Evolutionary conservation across 2,329 filamentous ascomycete genomes (phyloP), one percentile per base, ranked within the genome.

Genomic region (Fusarium globosum): DNA sequence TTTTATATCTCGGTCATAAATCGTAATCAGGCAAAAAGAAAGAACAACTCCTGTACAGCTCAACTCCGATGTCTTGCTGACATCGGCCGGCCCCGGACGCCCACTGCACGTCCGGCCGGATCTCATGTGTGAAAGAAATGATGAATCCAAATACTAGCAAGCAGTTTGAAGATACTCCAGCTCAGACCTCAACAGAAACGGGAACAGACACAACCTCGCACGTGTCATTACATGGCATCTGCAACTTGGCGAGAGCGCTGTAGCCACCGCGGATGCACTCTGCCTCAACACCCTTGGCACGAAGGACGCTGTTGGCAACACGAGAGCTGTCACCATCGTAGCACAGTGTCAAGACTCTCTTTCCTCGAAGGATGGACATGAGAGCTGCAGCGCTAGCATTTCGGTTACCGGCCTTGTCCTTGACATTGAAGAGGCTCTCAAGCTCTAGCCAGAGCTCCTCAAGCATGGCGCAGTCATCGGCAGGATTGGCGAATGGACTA

Each of bases 321-420:
- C 88, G 81, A 11, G 88, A 83, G 23, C 85, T 86, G 59, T 89
- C 86, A 6, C 88, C 88, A 57, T 87, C 81, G 60, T 89, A 88
- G 72, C 87, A 89, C 16, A 88, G 73, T 16, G 88, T 79, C 26
- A 89, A 73, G 15, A 88, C 80, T 33, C 81, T 82, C 57, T 82
- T 83, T 12, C 78, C 80, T 26, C 76, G 72, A 15, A 85, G 73
- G 5, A 80, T 72, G 5, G 74, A 72, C 64, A 80, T 71, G 23
- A 82, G 58, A 26, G 73, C 72, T 51, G 78, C 77, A 1, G 79
- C 79, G 7, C 76, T 77, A 8, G 74, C 56, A 55, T 80, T 79
- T 18, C 77, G 74, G 30, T 72, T 78, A 21, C 77, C 79, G 28
- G 74, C 66, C 55, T 78, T 73, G 21, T 77, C 74, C n/a, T 77